A percentile compares a stretch with the other conserved stretches of the same genome.
phyloP scores from a whole-genome alignment of 2,329 filamentous ascomycete species.

The Sclerotinia spermophila region DNA sequence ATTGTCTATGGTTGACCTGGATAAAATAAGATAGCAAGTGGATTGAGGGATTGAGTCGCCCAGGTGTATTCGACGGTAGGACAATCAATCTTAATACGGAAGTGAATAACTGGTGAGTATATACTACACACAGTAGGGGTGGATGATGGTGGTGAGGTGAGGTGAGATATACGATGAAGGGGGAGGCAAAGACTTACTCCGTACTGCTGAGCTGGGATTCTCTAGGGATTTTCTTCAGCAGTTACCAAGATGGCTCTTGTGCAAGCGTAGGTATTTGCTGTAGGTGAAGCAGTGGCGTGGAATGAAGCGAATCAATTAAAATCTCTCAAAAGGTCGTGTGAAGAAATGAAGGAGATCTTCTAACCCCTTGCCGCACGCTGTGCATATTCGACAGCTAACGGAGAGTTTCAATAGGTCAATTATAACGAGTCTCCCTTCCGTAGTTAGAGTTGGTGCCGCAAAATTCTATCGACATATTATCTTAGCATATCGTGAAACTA shows the following conservation, averaged over 20 bases:
- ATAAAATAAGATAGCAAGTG: not conserved
- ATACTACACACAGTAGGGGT: too few relatives aligned
- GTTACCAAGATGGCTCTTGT: slow-evolving; percentile 1
- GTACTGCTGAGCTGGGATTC: not conserved
- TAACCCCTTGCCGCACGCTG: not conserved
- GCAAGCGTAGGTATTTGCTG: not conserved
- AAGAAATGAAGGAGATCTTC: not conserved
- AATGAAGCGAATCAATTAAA: not conserved
- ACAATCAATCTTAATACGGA: not conserved
- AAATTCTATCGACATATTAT: not conserved
- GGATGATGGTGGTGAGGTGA: not conserved
- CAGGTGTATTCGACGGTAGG: not conserved
- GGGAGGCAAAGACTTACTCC: not conserved
- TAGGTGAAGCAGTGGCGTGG: not conserved
- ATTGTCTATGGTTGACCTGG: not conserved
- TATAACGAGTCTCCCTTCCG: not conserved
- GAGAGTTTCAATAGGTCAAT: not conserved
- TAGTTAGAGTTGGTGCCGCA: not conserved
- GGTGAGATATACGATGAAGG: not conserved
- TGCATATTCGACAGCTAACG: not conserved
- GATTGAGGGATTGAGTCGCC: not conserved
- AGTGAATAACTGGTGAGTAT: not conserved
- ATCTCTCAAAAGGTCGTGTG: not conserved
- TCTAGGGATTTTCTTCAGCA: not conserved
- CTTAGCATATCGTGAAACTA: not conserved